Conservation (phyloP, 225 moss, liverwort and hornwort genomes). For the Asterella californica region DNA sequence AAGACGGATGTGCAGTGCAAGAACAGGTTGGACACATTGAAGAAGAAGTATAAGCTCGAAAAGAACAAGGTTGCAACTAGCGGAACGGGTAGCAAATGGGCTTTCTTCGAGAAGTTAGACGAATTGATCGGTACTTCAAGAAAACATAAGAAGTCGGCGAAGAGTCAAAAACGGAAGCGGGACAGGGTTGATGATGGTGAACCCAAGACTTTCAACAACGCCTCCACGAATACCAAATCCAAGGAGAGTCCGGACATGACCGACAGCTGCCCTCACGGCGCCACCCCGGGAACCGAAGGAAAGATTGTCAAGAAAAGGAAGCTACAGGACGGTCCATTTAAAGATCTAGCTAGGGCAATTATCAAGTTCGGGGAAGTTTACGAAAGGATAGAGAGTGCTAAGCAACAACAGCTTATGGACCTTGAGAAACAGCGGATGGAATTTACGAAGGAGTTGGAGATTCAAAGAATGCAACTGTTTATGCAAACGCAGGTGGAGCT, state of each 20-base stretch:
- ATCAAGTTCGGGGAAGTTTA: conserved; percentile 56
- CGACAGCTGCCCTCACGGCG: conserved; percentile 53
- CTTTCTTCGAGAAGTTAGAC: conserved; percentile 46
- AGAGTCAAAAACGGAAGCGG: conserved; percentile 37
- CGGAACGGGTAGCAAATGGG: conserved; percentile 45
- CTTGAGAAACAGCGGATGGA: conserved; percentile 60
- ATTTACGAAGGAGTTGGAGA: conserved; percentile 56
- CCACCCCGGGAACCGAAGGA: conserved; percentile 41
- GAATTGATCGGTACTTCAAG: conserved; percentile 52
- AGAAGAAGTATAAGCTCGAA: conserved; percentile 61
- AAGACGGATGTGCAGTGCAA: conserved; percentile 65
- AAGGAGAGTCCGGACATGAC: conserved; percentile 65
- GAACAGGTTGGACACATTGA: conserved; percentile 59
- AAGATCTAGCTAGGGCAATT: conserved; percentile 52
- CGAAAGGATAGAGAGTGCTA: conserved; percentile 52
- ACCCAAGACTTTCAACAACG: conserved; percentile 34
- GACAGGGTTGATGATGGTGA: conserved; percentile 44
- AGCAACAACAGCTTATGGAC: conserved; percentile 57
- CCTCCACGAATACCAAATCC: conserved; percentile 44
- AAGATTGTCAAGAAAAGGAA: conserved; percentile 51
- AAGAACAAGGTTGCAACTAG: conserved; percentile 45
- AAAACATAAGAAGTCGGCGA: conserved; percentile 48
- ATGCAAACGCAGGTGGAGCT: conserved; percentile 63
- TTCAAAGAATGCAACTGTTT: conserved; percentile 58
- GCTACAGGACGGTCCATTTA: conserved; percentile 49